A percentile compares a stretch with the other conserved stretches of the same genome.
Conservation (phyloP, 2,329 filamentous ascomycete species). For the Torrubiellomyces zombiae region DNA sequence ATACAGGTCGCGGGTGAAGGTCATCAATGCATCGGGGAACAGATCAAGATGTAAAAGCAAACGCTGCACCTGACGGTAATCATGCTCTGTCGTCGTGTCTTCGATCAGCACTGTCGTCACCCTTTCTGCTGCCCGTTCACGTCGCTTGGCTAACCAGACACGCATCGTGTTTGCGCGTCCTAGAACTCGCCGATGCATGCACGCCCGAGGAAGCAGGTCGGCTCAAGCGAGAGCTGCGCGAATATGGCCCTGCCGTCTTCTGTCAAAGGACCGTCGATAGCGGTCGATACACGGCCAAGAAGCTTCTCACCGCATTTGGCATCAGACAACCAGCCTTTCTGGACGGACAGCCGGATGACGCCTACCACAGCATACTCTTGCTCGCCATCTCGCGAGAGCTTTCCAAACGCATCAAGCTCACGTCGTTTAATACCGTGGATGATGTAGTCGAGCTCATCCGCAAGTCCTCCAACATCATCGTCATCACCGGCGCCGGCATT, state of each 20-base stretch:
- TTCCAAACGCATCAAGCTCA: slow-evolving; percentile 63
- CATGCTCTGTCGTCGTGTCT: too few relatives aligned
- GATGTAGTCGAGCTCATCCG: slow-evolving; percentile 69
- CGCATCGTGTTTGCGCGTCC: too few relatives aligned
- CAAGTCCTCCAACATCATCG: slow-evolving; percentile 67
- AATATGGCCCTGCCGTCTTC: slow-evolving; percentile 64
- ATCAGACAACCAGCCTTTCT: slow-evolving; percentile 59
- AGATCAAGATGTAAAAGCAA: too few relatives aligned
- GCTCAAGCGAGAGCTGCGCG: slow-evolving; percentile 55
- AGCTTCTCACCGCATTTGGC: slow-evolving; percentile 73
- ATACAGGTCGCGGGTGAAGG: too few relatives aligned
- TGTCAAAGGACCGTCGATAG: slow-evolving; percentile 53
- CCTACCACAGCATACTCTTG: slow-evolving; percentile 59
- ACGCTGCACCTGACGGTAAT: too few relatives aligned
- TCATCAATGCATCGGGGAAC: too few relatives aligned
- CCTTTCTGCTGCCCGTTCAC: too few relatives aligned
- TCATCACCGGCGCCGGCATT: slow-evolving; percentile 90
- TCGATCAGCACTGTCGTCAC: too few relatives aligned
- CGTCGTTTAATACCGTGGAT: slow-evolving; percentile 67
- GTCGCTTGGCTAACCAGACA: too few relatives aligned
- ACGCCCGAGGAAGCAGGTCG: slow-evolving; percentile 51
- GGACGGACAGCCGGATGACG: slow-evolving; percentile 48
- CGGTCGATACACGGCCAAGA: slow-evolving; percentile 58
- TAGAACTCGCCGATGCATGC: slow-evolving; percentile 39
- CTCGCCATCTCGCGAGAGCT: slow-evolving; percentile 68